A percentile compares a stretch with the other conserved stretches of the same genome.
Evolutionary conservation across 768 basidiomycete species (phyloP).

Genomic region (Psilocybe cubensis): DNA sequence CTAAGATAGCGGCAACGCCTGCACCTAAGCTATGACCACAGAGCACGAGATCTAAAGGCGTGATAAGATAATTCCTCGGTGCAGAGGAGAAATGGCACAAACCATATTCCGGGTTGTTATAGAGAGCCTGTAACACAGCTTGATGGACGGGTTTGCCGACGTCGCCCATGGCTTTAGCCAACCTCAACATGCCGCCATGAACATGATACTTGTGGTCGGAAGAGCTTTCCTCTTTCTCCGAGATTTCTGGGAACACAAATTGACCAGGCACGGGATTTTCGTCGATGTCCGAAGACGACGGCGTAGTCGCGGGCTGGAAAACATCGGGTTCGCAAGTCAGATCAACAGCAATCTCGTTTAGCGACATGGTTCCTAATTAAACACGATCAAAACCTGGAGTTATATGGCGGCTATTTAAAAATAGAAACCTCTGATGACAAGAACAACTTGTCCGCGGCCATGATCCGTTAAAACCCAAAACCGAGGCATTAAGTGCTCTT

Average conservation of each 20-base stretch:
- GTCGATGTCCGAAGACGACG: conserved; percentile 31
- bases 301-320: conserved; percentile 57
- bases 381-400: neutral
- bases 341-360: conserved; percentile 87
- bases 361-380: conserved; percentile 73
- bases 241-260: conserved; percentile 37
- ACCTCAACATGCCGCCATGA: conserved; percentile 80
- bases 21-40: conserved; percentile 88
- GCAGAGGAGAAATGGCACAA: conserved; percentile 26
- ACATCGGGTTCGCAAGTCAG: conserved; percentile 78
- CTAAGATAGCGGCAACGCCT: conserved; percentile 77
- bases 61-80: neutral
- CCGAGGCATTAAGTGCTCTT: conserved; percentile 74
- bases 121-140: conserved; percentile 72
- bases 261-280: conserved; percentile 38
- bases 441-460: conserved; percentile 69
- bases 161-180: conserved; percentile 81
- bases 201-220: conserved; percentile 53
- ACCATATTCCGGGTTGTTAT: conserved; percentile 76
- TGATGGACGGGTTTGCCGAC: conserved; percentile 77
- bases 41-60: conserved; percentile 61
- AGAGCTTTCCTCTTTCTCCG: conserved; percentile 21
- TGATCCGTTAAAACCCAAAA: conserved; percentile 91
- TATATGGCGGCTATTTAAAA: neutral
- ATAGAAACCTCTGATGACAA: conserved; percentile 65